phyloP scores from a whole-genome alignment of 805 yeast species.

The Ogataea methylovora region DNA sequence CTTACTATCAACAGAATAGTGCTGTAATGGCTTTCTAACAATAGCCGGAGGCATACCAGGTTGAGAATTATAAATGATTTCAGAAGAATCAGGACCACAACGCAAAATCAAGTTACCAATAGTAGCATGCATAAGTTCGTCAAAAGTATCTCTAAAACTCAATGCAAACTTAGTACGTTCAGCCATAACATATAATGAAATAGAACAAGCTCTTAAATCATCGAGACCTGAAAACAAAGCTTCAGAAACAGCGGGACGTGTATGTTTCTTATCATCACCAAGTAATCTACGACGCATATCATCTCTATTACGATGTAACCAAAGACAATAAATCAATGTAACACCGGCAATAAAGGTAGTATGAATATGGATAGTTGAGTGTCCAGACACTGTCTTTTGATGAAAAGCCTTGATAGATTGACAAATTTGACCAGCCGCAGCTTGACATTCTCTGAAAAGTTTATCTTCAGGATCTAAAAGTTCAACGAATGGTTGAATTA shows the following conservation, averaged over 20 bases:
- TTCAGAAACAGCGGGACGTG: slow-evolving; percentile 51
- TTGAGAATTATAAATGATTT: slow-evolving; percentile 35
- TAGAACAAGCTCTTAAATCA: slow-evolving; percentile 58
- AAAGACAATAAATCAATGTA: slow-evolving; percentile 56
- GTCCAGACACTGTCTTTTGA: slow-evolving; percentile 54
- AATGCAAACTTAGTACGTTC: slow-evolving; percentile 58
- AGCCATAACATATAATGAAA: slow-evolving; percentile 57
- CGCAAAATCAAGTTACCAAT: slow-evolving; percentile 53
- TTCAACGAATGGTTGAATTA: slow-evolving; percentile 60
- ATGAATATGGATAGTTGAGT: slow-evolving; percentile 59
- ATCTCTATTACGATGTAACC: slow-evolving; percentile 57
- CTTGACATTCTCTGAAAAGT: slow-evolving; percentile 58
- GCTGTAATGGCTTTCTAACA: slow-evolving; percentile 35
- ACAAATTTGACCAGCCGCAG: slow-evolving; percentile 66
- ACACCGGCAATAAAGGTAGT: slow-evolving; percentile 65
- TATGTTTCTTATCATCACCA: slow-evolving; percentile 53
- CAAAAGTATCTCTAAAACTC: slow-evolving; percentile 60
- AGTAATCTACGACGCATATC: slow-evolving; percentile 46
- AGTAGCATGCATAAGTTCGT: slow-evolving; percentile 57
- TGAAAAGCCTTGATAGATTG: slow-evolving; percentile 57
- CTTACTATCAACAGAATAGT: slow-evolving; percentile 26
- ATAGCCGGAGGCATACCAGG: slow-evolving; percentile 58
- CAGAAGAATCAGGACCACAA: slow-evolving; percentile 58
- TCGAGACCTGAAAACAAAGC: slow-evolving; percentile 48
- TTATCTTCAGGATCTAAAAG: slow-evolving; percentile 53